These are phyloP conservation scores for Trebouxiophyceae sp. DNA, from an alignment of 163 green algal species.

Conservation along the genomic window DNA sequence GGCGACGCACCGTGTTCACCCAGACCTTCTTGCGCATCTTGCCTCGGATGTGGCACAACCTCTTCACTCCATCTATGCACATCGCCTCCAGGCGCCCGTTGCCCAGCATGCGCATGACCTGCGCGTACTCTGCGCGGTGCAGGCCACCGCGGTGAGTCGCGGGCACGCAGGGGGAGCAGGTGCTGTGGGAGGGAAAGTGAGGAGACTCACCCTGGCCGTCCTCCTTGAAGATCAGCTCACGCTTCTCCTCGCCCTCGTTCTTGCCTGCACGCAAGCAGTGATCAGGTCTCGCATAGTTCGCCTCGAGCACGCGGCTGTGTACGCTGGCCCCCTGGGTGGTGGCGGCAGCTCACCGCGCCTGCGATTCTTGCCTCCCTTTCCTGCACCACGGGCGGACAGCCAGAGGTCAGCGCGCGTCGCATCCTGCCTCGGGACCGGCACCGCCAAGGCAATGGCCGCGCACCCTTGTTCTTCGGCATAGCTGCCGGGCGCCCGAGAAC, in stretches of 20 bases:
- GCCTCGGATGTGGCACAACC: slow-evolving; percentile 97
- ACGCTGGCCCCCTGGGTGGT: too few species aligned
- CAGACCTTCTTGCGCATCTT: slow-evolving; percentile 99
- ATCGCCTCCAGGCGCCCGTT: slow-evolving; percentile 95
- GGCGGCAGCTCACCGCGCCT: slow-evolving; percentile 63
- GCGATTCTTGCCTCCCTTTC: slow-evolving; percentile 86
- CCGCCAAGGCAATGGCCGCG: too few species aligned
- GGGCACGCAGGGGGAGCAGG: too few species aligned
- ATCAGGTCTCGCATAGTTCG: too few species aligned
- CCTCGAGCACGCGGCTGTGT: too few species aligned
- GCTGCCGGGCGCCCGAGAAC: too few species aligned
- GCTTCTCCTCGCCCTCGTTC: slow-evolving; percentile 98
- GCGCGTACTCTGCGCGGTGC: slow-evolving; percentile 72
- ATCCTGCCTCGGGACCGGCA: slow-evolving; percentile 22
- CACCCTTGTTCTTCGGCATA: slow-evolving; percentile 95
- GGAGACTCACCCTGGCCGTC: slow-evolving; percentile 77
- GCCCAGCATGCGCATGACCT: slow-evolving; percentile 97
- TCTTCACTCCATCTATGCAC: slow-evolving; percentile 97
- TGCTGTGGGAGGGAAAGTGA: too few species aligned
- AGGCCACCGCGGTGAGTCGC: too few species aligned
- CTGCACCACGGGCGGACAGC: slow-evolving; percentile 12
- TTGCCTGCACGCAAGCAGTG: slow-evolving; percentile 56
- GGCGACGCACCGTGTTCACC: slow-evolving; percentile 53
- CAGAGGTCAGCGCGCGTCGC: not conserved
- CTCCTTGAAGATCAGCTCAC: slow-evolving; percentile 99